phyloP scores from a whole-genome alignment of 2,329 filamentous ascomycete genomes.

The Monilinia fructigena region DNA sequence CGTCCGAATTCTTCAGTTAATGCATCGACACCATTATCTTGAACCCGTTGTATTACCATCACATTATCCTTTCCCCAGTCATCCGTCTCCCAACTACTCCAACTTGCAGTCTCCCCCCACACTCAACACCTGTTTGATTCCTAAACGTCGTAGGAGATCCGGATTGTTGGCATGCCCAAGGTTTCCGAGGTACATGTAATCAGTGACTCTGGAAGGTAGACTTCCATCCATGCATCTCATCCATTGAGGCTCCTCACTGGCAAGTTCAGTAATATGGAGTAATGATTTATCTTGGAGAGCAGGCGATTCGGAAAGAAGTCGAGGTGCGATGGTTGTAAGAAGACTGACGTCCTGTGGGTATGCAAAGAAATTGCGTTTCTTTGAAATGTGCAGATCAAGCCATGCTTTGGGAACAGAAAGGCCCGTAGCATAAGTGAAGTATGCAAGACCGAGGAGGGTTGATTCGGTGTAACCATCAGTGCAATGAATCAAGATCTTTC shows the following conservation, averaged over 20 bases:
- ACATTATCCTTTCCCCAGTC: constrained; percentile 77
- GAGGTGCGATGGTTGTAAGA: constrained; percentile 71
- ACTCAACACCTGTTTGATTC: constrained; percentile 84
- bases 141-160: constrained; percentile 72
- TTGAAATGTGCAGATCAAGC: constrained; percentile 77
- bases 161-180: constrained; percentile 92
- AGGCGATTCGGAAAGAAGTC: constrained; percentile 72
- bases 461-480: constrained; percentile 96
- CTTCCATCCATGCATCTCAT: constrained; percentile 82
- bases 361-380: constrained; percentile 90
- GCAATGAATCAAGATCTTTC: constrained; percentile 86
- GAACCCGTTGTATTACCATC: constrained; percentile 78
- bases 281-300: constrained; percentile 49
- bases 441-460: constrained; percentile 82
- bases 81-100: constrained; percentile 69
- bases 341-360: constrained; percentile 88
- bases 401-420: constrained; percentile 79
- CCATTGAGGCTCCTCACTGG: constrained; percentile 71
- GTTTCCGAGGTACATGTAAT: constrained; percentile 97
- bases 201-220: constrained; percentile 80
- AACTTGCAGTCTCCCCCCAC: constrained; percentile 83
- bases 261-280: constrained; percentile 52
- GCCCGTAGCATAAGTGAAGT: constrained; percentile 89
- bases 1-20: constrained; percentile 80
- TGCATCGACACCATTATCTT: constrained; percentile 95